Base-by-base conservation (phyloP, 2,329 filamentous ascomycete genomes). In the Corniculantispora saksenae region DNA sequence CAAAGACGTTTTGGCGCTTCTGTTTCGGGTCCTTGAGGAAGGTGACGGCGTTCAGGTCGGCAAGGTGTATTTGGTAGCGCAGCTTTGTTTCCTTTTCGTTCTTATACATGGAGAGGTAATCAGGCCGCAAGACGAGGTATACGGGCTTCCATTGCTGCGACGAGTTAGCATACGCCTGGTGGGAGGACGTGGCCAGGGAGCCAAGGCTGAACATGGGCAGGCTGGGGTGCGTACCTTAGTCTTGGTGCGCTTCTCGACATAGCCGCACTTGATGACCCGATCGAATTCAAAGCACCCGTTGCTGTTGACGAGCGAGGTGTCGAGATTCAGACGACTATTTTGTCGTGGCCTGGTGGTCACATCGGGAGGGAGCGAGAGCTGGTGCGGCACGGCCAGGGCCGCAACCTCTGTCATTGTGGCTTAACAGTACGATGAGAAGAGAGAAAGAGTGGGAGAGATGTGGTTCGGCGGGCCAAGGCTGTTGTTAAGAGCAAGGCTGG, bases 281-380 rank as follows among this genome's bases (percentile, higher is more conserved):
- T 99, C 95, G 73, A 96, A 97, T 73, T 95, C 94, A 76, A 97
- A 99, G 77, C 93, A 95, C 68, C 95, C 95, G 77, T 97, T 94
- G 77, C 97, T 90, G 75, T 94, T 97, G 69, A 98, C 93, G 5
- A 93, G 92, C 35, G 92, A 95, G 19, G 89, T 83, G 69, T 91
- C 88, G 51, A 90, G 74, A 29, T 76, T 72, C 27, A 72, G 70
- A 54, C 74, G 72, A 63, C 70, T 76, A 23, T 61, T 53, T 25
- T 63, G 58, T n/a, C 70, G 69, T 32, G 72, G 68, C 51, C 71
- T 63, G 43, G 67, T 69, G 51, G 65, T 66, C 40, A 66, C 55
- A 25, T 68, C 53, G 25, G 59, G 60, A 32, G 65, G 56, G 32
- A 69, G 40, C 47, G 63, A 56, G 55, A 48, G 60, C 48, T 48